phyloP scores from a whole-genome alignment of 2,329 filamentous ascomycete genomes.

The Cladosporium sp. region DNA sequence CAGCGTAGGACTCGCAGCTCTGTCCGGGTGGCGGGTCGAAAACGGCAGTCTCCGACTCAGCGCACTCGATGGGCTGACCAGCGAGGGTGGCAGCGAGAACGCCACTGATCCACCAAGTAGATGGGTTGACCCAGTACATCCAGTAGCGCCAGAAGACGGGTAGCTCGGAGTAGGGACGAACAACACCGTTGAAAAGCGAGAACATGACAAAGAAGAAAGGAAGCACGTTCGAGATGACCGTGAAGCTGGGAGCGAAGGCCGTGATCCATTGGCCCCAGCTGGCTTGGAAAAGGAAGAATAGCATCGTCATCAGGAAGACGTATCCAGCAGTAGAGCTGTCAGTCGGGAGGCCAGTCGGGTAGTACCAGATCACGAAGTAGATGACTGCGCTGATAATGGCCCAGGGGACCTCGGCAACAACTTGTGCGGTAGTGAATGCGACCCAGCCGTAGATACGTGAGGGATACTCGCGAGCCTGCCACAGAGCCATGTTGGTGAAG shows the following conservation, averaged over 20 bases:
- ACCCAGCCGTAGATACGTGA: slow-evolving; percentile 73
- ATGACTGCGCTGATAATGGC: slow-evolving; percentile 60
- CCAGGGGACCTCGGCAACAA: slow-evolving; percentile 67
- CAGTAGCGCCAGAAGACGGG: slow-evolving; percentile 70
- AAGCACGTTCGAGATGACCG: slow-evolving; percentile 68
- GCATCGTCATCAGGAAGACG: slow-evolving; percentile 69
- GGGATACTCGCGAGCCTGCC: slow-evolving; percentile 68
- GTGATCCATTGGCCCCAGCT: slow-evolving; percentile 82
- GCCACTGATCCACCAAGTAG: slow-evolving; percentile 68
- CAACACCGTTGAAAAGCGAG: slow-evolving; percentile 70
- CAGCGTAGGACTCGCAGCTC: slow-evolving; percentile 62
- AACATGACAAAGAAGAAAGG: slow-evolving; percentile 81
- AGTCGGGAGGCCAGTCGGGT: slow-evolving; percentile 63
- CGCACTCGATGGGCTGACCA: slow-evolving; percentile 41
- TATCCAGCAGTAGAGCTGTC: slow-evolving; percentile 65
- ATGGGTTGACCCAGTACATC: slow-evolving; percentile 65
- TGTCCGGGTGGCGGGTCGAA: slow-evolving; percentile 62
- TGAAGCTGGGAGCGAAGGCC: slow-evolving; percentile 73
- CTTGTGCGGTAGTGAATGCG: slow-evolving; percentile 68
- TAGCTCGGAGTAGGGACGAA: slow-evolving; percentile 61
- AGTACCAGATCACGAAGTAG: slow-evolving; percentile 76
- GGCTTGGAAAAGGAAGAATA: slow-evolving; percentile 72
- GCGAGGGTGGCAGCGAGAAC: slow-evolving; percentile 61
- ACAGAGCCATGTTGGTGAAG: slow-evolving; percentile 66
- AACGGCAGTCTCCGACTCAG: slow-evolving; percentile 52